These are phyloP conservation scores for Pseudomicrostroma phylloplanum DNA, from an alignment of 1,284 basidiomycete species.

Conservation along the genomic window DNA sequence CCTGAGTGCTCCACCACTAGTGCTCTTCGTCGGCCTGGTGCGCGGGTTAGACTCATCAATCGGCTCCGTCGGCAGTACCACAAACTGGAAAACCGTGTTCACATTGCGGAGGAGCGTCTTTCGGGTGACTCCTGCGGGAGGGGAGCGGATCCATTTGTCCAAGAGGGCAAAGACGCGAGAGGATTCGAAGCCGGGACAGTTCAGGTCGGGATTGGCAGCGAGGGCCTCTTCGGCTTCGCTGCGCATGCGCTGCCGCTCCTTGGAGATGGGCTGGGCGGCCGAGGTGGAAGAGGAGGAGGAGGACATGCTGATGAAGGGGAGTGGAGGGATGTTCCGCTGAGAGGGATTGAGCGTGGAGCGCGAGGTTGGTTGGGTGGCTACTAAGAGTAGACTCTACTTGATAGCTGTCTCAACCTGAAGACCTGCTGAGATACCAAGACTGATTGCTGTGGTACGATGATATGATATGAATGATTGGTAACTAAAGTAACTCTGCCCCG, in stretches of 20 bases:
- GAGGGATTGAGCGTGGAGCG: too few relatives aligned
- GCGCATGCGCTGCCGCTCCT: constrained; percentile 13
- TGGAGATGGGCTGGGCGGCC: constrained; percentile 2
- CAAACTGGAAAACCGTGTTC: constrained; percentile 40
- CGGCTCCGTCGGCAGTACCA: constrained; percentile 35
- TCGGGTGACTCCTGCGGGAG: constrained; percentile 31
- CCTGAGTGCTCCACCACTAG: constrained; percentile 36
- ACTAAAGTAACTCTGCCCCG: too few relatives aligned
- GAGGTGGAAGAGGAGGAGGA: too few relatives aligned
- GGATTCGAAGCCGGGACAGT: constrained; percentile 38
- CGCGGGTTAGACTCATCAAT: constrained; percentile 38
- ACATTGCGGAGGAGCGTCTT: constrained; percentile 33
- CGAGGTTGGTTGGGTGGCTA: too few relatives aligned
- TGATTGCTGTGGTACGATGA: too few relatives aligned
- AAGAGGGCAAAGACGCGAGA: constrained; percentile 39
- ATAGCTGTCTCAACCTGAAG: too few relatives aligned
- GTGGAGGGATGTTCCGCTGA: too few relatives aligned
- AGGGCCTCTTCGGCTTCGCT: constrained; percentile 32
- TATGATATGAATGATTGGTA: too few relatives aligned
- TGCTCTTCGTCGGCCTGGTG: constrained; percentile 26
- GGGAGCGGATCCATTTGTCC: constrained; percentile 27
- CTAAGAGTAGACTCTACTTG: too few relatives aligned
- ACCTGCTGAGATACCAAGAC: too few relatives aligned
- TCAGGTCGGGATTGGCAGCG: constrained; percentile 24
- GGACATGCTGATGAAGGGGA: too few relatives aligned